Evolutionary conservation across 1,284 basidiomycete species (phyloP).

Genomic region (Stereum hirsutum): DNA sequence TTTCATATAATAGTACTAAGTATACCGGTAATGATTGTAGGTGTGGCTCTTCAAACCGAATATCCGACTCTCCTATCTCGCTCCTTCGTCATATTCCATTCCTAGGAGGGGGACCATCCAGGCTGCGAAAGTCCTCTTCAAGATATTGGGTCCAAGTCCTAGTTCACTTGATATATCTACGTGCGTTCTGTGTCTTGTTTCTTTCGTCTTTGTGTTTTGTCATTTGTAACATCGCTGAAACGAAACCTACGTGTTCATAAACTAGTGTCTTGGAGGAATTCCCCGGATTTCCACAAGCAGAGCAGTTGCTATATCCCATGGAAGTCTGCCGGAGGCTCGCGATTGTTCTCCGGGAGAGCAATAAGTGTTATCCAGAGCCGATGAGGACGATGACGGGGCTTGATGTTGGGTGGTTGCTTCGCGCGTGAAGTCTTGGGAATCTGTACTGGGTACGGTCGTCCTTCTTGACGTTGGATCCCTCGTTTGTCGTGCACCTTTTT

Average conservation of each 20-base stretch:
- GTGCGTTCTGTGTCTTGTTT: slow-evolving; percentile 25
- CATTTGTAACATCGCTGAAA: too few species aligned
- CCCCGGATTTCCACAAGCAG: slow-evolving; percentile 78
- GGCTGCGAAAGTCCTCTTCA: slow-evolving; percentile 70
- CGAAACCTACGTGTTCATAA: too few species aligned
- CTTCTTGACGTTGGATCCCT: too few species aligned
- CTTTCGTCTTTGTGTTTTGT: not conserved
- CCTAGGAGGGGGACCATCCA: slow-evolving; percentile 54
- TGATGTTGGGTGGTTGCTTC: slow-evolving; percentile 69
- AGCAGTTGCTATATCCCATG: slow-evolving; percentile 70
- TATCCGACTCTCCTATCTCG: slow-evolving; percentile 66
- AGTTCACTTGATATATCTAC: slow-evolving; percentile 41
- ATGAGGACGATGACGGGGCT: slow-evolving; percentile 70
- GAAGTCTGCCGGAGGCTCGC: slow-evolving; percentile 61
- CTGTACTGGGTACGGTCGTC: too few species aligned
- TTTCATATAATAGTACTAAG: not conserved
- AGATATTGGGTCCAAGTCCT: slow-evolving; percentile 50
- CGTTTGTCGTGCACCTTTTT: too few species aligned
- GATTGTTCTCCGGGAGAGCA: slow-evolving; percentile 62
- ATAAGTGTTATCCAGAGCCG: slow-evolving; percentile 59
- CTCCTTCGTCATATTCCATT: slow-evolving; percentile 43
- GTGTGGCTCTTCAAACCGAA: slow-evolving; percentile 89
- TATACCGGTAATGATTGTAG: slow-evolving; percentile 23
- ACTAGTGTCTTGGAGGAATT: slow-evolving; percentile 51
- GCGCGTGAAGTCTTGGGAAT: too few species aligned